Evolutionary conservation across 2,329 filamentous ascomycete species (phyloP), one percentile per base, ranked within the genome.

Genomic region (Rhinocladiella similis): DNA sequence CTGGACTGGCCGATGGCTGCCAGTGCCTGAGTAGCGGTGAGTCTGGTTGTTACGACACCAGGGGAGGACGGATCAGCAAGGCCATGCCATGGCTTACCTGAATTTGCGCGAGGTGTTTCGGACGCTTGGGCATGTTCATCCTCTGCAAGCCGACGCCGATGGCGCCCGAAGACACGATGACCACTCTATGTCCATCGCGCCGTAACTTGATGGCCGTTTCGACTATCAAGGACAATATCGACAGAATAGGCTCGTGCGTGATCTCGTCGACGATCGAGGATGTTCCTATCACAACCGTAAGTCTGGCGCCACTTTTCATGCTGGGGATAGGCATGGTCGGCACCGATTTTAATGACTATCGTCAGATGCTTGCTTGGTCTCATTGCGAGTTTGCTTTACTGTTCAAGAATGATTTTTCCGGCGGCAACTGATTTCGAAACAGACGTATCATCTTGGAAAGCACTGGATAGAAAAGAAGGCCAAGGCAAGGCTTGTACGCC

Each of bases 181-280:
- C 87, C 50, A 99, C 94, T 66, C 87, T 86, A 73, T 99, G 92
- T 48, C 94, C 94, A 85, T 96, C 89, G 73, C 92, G 88, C 64
- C 87, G 86, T 42, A 99, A 80, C 69, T 86, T 89, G 52, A 93
- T 88, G 13, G 91, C 91, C 18, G 94, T 97, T 75, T 97, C 91
- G 63, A 97, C 94, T 63, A 99, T 97, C 58, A 93, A 80, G 59
- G 89, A 92, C 54, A 99, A 79, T 65, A 91, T 96, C 3, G 92
- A 94, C 38, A 99, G 82, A 35, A 97, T 83, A 3, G 94, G 94
- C 70, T 97, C 90, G 75, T 96, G 94, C 19, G 90, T 96, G 70
- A 87, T 89, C 72, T 99, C 94, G 75, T 97, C 91, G 63, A 99
- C 92, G 65, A 99, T 97, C n/a, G 94, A 97, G 73, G 91, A 97